These are phyloP conservation scores for Blastocystis sp. DNA, from an alignment of 352 stramenopile species.

Conservation along the genomic window DNA sequence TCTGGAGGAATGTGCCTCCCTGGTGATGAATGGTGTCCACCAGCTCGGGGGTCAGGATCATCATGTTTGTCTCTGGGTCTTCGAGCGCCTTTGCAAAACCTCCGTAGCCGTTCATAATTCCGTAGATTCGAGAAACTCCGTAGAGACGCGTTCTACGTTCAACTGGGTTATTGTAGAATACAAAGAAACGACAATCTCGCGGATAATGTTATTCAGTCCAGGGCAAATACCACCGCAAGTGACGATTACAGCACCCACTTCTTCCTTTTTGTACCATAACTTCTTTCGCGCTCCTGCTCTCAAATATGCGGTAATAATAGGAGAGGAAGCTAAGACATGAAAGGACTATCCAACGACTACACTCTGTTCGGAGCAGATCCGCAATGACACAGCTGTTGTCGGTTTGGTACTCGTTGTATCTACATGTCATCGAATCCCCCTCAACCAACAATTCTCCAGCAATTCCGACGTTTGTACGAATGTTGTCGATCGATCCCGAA, in stretches of 20 bases:
- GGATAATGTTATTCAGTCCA: slow-evolving; percentile 95
- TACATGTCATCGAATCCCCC: neutral
- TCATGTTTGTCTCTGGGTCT: slow-evolving; percentile 73
- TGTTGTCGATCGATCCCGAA: neutral
- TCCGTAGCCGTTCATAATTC: slow-evolving; percentile 75
- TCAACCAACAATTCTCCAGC: slow-evolving; percentile 7
- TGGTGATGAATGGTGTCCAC: slow-evolving; percentile 78
- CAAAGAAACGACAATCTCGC: slow-evolving; percentile 86
- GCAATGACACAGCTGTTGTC: slow-evolving; percentile 40
- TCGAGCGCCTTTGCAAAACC: slow-evolving; percentile 67
- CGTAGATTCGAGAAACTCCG: slow-evolving; percentile 73
- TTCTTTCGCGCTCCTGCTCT: slow-evolving; percentile 72
- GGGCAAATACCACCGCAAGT: slow-evolving; percentile 87
- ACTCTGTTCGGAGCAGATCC: neutral
- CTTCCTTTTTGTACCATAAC: slow-evolving; percentile 74
- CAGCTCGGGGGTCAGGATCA: slow-evolving; percentile 72
- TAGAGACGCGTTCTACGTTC: slow-evolving; percentile 68
- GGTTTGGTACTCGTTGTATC: slow-evolving; percentile 51
- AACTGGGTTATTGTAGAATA: slow-evolving; percentile 63
- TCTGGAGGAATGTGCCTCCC: slow-evolving; percentile 86
- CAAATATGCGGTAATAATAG: slow-evolving; percentile 64
- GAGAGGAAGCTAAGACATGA: neutral
- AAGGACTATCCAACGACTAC: neutral
- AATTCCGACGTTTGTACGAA: slow-evolving; percentile 28
- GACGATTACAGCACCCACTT: slow-evolving; percentile 81